These are phyloP conservation scores for Zymoseptoria tritici DNA, from an alignment of 2,329 filamentous ascomycete genomes.

Conservation along the genomic window DNA sequence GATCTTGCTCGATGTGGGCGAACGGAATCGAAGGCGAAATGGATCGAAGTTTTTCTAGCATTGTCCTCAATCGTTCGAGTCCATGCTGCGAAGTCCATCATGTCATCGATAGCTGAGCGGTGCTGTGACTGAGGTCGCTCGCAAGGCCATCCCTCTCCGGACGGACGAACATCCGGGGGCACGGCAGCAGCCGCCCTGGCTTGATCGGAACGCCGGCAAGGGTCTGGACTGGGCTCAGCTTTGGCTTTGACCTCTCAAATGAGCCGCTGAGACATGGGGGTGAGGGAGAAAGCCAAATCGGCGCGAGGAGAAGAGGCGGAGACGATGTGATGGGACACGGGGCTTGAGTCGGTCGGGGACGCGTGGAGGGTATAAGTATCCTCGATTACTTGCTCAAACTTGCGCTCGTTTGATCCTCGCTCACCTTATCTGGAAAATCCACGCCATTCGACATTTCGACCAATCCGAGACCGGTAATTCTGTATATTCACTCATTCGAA, in stretches of 20 bases:
- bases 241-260: background rate
- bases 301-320: background rate
- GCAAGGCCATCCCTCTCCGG: background rate
- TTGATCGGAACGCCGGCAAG: background rate
- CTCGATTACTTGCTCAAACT: constrained; percentile 6
- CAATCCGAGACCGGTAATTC: background rate
- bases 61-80: background rate
- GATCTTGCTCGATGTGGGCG: too few relatives aligned
- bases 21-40: too few relatives aligned
- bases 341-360: background rate
- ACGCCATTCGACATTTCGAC: constrained; percentile 1
- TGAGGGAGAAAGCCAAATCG: background rate
- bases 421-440: background rate
- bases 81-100: too few relatives aligned
- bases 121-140: too few relatives aligned
- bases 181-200: background rate
- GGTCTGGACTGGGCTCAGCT: background rate
- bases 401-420: background rate
- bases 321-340: background rate
- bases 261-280: background rate
- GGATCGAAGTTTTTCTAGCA: background rate
- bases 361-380: constrained; percentile 1
- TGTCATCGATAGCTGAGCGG: too few relatives aligned
- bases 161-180: background rate
- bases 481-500: background rate